Evolutionary conservation across 1,284 basidiomycete genomes (phyloP).

Genomic region (Microbotryum violaceum): DNA sequence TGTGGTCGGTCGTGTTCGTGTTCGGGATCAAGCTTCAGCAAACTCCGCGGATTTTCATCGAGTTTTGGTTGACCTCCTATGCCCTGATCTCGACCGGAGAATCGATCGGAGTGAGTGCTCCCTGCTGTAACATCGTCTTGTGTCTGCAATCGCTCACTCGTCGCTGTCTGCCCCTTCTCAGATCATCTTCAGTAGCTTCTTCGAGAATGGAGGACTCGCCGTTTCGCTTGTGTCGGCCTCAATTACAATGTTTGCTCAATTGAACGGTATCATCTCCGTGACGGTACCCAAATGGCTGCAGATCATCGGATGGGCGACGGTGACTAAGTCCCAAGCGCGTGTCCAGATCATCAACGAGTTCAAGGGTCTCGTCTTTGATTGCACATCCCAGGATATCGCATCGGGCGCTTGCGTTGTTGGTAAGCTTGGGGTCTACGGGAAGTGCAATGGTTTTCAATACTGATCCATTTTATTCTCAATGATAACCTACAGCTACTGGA

Average conservation of each 20-base stretch:
- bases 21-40: conserved; percentile 44
- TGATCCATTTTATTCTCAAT: too few relatives aligned
- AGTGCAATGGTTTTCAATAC: too few relatives aligned
- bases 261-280: conserved; percentile 44
- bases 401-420: conserved; percentile 41
- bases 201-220: conserved; percentile 35
- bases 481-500: conserved; percentile 37
- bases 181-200: conserved; percentile 35
- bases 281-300: conserved; percentile 43
- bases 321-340: conserved; percentile 37
- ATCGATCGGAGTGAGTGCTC: conserved; percentile 37
- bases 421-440: too few relatives aligned
- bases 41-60: conserved; percentile 43
- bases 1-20: conserved; percentile 23
- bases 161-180: conserved; percentile 12
- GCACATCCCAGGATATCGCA: conserved; percentile 38
- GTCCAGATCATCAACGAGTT: conserved; percentile 46
- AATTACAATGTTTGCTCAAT: conserved; percentile 37
- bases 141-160: conserved; percentile 8
- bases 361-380: conserved; percentile 41
- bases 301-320: conserved; percentile 40
- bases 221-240: conserved; percentile 42
- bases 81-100: conserved; percentile 43
- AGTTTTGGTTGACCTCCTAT: conserved; percentile 44
- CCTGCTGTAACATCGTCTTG: conserved; percentile 36